Percentiles rank a stretch among this genome's conserved stretches.
phyloP scores from a whole-genome alignment of 2,329 filamentous ascomycete species.

The Penicillium sp. region DNA sequence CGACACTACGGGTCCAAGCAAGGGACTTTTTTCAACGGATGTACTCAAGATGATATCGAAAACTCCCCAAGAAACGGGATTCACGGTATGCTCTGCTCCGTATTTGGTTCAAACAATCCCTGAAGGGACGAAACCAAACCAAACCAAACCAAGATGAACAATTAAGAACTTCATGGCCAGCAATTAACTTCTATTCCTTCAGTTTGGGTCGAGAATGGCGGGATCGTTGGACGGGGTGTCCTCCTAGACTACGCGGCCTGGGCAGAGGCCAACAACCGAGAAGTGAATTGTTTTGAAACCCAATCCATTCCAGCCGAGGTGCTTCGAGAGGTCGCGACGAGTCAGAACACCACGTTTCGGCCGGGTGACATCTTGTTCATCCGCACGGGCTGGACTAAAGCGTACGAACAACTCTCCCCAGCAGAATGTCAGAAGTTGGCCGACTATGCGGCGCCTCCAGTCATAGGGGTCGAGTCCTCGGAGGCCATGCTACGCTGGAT shows the following conservation, averaged over 20 bases:
- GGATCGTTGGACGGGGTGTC: conserved; percentile 51
- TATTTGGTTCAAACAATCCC: too few relatives aligned
- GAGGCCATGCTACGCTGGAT: conserved; percentile 57
- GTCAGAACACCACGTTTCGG: conserved; percentile 47
- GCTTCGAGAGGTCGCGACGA: conserved; percentile 48
- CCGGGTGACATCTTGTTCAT: conserved; percentile 61
- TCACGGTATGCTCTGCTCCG: conserved; percentile 29
- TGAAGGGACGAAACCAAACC: too few relatives aligned
- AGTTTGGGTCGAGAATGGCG: conserved; percentile 42
- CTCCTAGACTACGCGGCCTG: conserved; percentile 51
- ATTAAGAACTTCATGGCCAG: neutral
- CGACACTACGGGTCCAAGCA: conserved; percentile 43
- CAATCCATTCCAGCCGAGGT: conserved; percentile 47
- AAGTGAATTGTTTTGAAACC: conserved; percentile 44
- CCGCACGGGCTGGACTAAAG: conserved; percentile 55
- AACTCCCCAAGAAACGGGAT: conserved; percentile 44
- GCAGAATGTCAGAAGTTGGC: conserved; percentile 43
- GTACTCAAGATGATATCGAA: conserved; percentile 43
- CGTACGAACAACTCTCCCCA: conserved; percentile 41
- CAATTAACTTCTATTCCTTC: neutral
- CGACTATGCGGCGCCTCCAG: conserved; percentile 29
- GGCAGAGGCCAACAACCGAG: conserved; percentile 41
- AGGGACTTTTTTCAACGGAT: conserved; percentile 46
- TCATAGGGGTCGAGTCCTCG: conserved; percentile 53
- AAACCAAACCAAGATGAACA: too few relatives aligned